Conservation (phyloP, 352 stramenopile genomes). For the Phytophthora tentaculata region DNA sequence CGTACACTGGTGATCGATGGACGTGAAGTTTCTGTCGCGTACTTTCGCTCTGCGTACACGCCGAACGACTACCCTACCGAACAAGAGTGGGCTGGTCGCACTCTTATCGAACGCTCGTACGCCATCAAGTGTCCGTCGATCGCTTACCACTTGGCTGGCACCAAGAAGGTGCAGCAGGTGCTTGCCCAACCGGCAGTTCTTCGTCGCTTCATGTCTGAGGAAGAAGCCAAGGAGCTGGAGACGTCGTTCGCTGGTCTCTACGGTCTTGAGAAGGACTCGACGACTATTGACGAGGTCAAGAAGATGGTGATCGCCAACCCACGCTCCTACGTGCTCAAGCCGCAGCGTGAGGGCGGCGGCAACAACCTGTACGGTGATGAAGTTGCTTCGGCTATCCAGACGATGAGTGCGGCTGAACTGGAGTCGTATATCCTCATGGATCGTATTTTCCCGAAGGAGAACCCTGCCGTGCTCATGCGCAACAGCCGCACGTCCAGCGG, state of each 20-base stretch:
- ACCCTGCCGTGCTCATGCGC: slow-evolving; percentile 79
- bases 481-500: slow-evolving; percentile 77
- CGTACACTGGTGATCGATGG: slow-evolving; percentile 65
- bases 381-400: slow-evolving; percentile 86
- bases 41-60: slow-evolving; percentile 97
- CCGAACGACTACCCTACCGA: slow-evolving; percentile 95
- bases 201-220: slow-evolving; percentile 89
- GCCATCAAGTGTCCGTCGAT: slow-evolving; percentile 97
- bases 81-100: slow-evolving; percentile 91
- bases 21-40: slow-evolving; percentile 92
- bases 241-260: slow-evolving; percentile 96
- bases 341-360: slow-evolving; percentile 97
- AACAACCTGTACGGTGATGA: slow-evolving; percentile 98
- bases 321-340: slow-evolving; percentile 95
- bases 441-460: slow-evolving; percentile 93
- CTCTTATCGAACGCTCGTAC: slow-evolving; percentile 89
- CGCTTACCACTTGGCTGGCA: slow-evolving; percentile 96
- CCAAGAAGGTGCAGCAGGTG: slow-evolving; percentile 99
- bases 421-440: slow-evolving; percentile 97
- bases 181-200: slow-evolving; percentile 86
- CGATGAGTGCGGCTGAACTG: slow-evolving; percentile 72
- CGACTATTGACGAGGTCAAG: slow-evolving; percentile 73
- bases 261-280: slow-evolving; percentile 88
- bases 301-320: slow-evolving; percentile 71
- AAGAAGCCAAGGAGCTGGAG: slow-evolving; percentile 78